Conservation (phyloP, 192 early-diverging fungal genomes). For the Coemansia sp. region DNA sequence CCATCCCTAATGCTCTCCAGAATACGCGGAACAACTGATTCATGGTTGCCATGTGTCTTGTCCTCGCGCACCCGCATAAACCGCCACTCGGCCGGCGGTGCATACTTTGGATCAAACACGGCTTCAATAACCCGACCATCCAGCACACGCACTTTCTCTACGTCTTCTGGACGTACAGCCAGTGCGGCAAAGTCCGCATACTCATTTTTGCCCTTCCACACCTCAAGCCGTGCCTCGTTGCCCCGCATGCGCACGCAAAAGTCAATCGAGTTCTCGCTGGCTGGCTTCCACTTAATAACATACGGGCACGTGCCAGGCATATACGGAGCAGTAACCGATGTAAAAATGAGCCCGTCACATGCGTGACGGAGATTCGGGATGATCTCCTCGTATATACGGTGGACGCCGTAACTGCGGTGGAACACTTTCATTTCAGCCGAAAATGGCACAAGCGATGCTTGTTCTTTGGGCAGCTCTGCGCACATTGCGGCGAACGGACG, state of each 20-base stretch:
- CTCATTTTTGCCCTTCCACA: conserved; percentile 50
- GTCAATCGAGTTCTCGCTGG: conserved; percentile 78
- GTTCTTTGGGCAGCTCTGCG: background rate
- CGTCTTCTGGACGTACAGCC: conserved; percentile 58
- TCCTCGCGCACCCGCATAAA: conserved; percentile 81
- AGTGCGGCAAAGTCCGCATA: conserved; percentile 57
- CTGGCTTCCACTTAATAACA: conserved; percentile 87
- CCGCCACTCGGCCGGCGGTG: conserved; percentile 57
- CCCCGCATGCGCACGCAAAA: conserved; percentile 57
- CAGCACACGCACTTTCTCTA: conserved; percentile 36
- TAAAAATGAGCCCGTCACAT: conserved; percentile 77
- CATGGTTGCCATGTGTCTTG: conserved; percentile 73
- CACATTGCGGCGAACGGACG: conserved; percentile 53
- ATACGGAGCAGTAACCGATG: conserved; percentile 63
- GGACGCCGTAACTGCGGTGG: conserved; percentile 64
- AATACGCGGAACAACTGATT: conserved; percentile 59
- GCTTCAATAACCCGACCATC: conserved; percentile 67
- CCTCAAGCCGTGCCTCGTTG: conserved; percentile 37
- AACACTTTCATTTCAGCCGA: conserved; percentile 65
- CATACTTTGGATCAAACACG: conserved; percentile 56
- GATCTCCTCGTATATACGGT: conserved; percentile 56
- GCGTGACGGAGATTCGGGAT: conserved; percentile 66
- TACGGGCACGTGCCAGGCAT: conserved; percentile 60
- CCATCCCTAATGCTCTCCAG: conserved; percentile 70
- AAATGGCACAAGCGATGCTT: conserved; percentile 2